phyloP scores from a whole-genome alignment of 495 filamentous ascomycete genomes.

The Neurospora africana region DNA sequence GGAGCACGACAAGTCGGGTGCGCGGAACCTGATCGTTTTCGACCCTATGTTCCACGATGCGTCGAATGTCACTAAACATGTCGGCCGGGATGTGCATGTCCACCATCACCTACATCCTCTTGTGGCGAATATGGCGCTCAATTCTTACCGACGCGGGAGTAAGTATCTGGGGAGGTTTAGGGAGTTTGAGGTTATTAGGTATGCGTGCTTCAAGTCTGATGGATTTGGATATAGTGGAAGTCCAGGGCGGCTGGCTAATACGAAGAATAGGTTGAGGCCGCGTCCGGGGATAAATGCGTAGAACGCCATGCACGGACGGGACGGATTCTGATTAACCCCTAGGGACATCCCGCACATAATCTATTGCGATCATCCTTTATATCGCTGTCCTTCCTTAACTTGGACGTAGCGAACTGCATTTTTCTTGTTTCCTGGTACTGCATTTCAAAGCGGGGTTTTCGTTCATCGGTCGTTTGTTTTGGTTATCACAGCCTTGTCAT shows the following conservation, averaged over 20 bases:
- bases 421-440: background rate
- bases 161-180: constrained; percentile 58
- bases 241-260: too few relatives aligned
- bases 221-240: too few relatives aligned
- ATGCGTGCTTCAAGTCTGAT: constrained; percentile 19
- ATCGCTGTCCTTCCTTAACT: background rate
- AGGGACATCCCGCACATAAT: background rate
- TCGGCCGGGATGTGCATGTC: constrained; percentile 34
- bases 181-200: constrained; percentile 73
- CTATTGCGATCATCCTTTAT: background rate
- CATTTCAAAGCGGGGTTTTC: background rate
- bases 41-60: constrained; percentile 79
- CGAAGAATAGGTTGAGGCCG: background rate
- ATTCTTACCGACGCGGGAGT: constrained; percentile 57
- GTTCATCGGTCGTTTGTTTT: background rate
- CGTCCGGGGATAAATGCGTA: background rate
- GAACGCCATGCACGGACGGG: background rate
- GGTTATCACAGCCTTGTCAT: background rate
- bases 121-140: constrained; percentile 37
- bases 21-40: constrained; percentile 68
- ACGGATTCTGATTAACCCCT: background rate
- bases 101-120: constrained; percentile 31
- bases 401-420: background rate
- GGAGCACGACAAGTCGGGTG: constrained; percentile 55
- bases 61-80: constrained; percentile 45